A percentile compares a stretch with the other conserved stretches of the same genome.
Evolutionary conservation across 768 basidiomycete species (phyloP).

Genomic region (Kwoniella dejecticola): DNA sequence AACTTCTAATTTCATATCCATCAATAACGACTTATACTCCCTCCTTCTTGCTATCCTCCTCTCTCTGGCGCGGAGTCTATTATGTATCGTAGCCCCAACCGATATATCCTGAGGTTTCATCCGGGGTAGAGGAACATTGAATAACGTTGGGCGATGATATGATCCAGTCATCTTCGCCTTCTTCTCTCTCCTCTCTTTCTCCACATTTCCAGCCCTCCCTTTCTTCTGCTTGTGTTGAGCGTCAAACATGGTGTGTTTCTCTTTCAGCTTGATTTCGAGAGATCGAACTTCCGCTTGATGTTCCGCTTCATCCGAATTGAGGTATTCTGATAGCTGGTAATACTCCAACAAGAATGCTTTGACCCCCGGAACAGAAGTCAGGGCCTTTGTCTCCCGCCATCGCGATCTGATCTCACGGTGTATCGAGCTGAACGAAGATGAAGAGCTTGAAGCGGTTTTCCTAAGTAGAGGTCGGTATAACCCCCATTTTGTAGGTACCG

Average conservation of each 20-base stretch:
- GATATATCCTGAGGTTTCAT: constrained; percentile 74
- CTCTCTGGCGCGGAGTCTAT: constrained; percentile 59
- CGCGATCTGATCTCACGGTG: constrained; percentile 3
- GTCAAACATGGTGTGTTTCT: constrained; percentile 43
- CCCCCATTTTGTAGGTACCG: constrained; percentile 73
- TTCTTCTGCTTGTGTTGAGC: too few species aligned
- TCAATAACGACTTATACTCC: constrained; percentile 18
- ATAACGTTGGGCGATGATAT: constrained; percentile 66
- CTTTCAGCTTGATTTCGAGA: neutral
- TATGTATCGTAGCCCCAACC: constrained; percentile 70
- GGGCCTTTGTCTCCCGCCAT: constrained; percentile 21
- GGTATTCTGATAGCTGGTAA: constrained; percentile 10
- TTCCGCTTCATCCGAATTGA: neutral
- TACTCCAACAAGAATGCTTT: constrained; percentile 16
- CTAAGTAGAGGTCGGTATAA: constrained; percentile 72
- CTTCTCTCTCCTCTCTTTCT: neutral
- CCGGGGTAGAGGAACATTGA: constrained; percentile 73
- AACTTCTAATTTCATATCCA: constrained; percentile 42
- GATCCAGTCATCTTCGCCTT: constrained; percentile 68
- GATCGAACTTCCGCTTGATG: neutral
- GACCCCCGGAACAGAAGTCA: constrained; percentile 19
- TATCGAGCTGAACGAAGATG: constrained; percentile 9
- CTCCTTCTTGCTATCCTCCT: constrained; percentile 57
- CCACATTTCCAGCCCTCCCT: neutral
- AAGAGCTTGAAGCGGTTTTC: constrained; percentile 51